phyloP scores from a whole-genome alignment of 441 rosid species.

The Breynia disticha region DNA sequence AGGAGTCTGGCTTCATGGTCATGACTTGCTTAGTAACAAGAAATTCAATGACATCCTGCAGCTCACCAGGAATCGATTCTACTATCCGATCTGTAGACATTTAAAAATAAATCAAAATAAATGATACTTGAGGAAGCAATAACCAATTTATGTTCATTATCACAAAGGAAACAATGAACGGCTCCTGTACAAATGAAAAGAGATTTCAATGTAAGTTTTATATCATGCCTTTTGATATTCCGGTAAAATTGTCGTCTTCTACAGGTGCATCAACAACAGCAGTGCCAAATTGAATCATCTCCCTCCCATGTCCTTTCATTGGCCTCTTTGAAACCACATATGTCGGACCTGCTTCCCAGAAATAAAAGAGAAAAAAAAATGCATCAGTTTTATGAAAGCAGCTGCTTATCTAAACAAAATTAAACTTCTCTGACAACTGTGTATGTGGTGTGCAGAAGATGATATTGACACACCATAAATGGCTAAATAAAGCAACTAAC shows the following conservation, averaged over 20 bases:
- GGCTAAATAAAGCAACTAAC: too few relatives aligned
- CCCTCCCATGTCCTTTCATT: slow-evolving; percentile 84
- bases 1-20: slow-evolving; percentile 66
- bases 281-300: slow-evolving; percentile 83
- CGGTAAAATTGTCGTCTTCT: slow-evolving; percentile 48
- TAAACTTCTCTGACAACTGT: too few relatives aligned
- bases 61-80: slow-evolving; percentile 64
- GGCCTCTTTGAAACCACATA: slow-evolving; percentile 68
- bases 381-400: too few relatives aligned
- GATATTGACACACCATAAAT: too few relatives aligned
- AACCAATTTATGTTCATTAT: not conserved
- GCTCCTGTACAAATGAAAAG: not conserved
- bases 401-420: too few relatives aligned
- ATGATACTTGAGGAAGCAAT: not conserved
- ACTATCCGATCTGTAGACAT: slow-evolving; percentile 42
- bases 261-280: slow-evolving; percentile 64
- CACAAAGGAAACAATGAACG: not conserved
- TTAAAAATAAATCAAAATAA: slow-evolving; percentile 2
- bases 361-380: slow-evolving; percentile 1
- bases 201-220: not conserved
- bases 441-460: too few relatives aligned
- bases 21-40: slow-evolving; percentile 45
- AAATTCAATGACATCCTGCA: slow-evolving; percentile 68
- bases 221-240: slow-evolving; percentile 51
- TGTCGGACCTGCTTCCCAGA: slow-evolving; percentile 56